Base-by-base conservation (phyloP, 1,284 basidiomycete species). In the Fomes fomentarius region DNA sequence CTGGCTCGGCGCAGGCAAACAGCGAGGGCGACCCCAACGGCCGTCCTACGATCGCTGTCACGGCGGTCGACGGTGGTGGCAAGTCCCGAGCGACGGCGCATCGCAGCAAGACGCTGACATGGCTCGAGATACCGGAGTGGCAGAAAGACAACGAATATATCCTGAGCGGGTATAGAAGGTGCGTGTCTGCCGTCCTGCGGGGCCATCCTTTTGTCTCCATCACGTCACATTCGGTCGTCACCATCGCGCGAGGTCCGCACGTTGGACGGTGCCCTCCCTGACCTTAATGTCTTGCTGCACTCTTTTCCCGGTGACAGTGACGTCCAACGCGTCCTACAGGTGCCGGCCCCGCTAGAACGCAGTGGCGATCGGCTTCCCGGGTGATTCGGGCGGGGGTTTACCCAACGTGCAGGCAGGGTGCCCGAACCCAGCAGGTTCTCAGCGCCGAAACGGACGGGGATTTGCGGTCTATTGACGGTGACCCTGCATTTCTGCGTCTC, bases 101-200 rank as follows among this genome's bases (percentile, higher is more conserved):
- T 25, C 35, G 31, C 35, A 54, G 54, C 38, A 47, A 59, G 59
- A 86, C 82, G 15, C 63, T 87, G 47, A 74, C 72, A n/a, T 89
- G 84, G 82, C 56, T 71, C n/a, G 83, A 87, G 52, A 74, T 89
- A 45, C 81, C 83, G 43, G 77, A 79, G 34, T 91, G 86, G 87
- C 84, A 84, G 68, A 79, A 72, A 60, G 89, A 93, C 70, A 93
- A 93, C 63, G 86, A 89, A 60, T 88, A 82, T 66, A 89, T 94
- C 60, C 50, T 83, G 56, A 74, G 71, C 22, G 92, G 92, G 2
- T 94, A 94, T 69, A 76, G 91, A 67, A 77, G 83, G 83, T 89
- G 63, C 65, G 76, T 57, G 26, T 40, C 38, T 39, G 37, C 47
- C 47, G 41, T 39, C 12, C n/a, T n/a, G n/a, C n/a, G n/a, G n/a